Evolutionary conservation across 1,284 basidiomycete genomes (phyloP).

Genomic region (Pascua sp.): DNA sequence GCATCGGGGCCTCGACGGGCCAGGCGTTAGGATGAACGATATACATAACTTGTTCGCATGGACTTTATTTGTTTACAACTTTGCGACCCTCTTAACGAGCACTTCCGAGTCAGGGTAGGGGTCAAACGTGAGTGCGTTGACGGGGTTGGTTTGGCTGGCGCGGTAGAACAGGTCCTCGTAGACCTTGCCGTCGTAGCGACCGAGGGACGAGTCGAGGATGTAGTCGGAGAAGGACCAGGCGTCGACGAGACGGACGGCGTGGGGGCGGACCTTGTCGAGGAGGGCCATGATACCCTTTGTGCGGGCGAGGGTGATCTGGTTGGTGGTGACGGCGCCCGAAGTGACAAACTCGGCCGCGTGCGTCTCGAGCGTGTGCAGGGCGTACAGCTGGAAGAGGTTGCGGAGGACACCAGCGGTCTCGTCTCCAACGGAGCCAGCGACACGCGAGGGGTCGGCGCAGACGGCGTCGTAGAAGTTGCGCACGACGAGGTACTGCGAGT

Average conservation of each 20-base stretch:
- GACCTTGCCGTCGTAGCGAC: conserved; percentile 52
- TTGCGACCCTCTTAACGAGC: conserved; percentile 19
- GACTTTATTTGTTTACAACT: too few species aligned
- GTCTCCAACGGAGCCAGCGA: conserved; percentile 10
- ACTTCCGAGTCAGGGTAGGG: conserved; percentile 13
- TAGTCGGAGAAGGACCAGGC: conserved; percentile 56
- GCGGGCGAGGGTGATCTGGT: conserved; percentile 16
- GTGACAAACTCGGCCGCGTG: conserved; percentile 55
- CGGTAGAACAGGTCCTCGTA: conserved; percentile 53
- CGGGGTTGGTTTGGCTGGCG: conserved; percentile 15
- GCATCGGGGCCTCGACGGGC: too few species aligned
- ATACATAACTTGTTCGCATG: too few species aligned
- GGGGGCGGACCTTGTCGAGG: conserved; percentile 8
- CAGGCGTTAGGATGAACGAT: too few species aligned
- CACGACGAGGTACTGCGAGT: conserved; percentile 24
- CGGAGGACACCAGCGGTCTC: conserved; percentile 9
- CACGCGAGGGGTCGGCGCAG: conserved; percentile 5
- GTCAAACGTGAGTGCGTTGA: conserved; percentile 21
- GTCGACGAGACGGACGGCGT: conserved; percentile 52
- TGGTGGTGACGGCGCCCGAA: conserved; percentile 50
- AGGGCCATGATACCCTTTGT: conserved; percentile 13
- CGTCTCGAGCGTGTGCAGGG: conserved; percentile 50
- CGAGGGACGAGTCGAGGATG: conserved; percentile 58
- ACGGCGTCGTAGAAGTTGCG: conserved; percentile 22
- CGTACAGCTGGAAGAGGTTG: conserved; percentile 51